phyloP scores from a whole-genome alignment of 768 basidiomycete genomes.

The Pleurotus salmoneostramineus region DNA sequence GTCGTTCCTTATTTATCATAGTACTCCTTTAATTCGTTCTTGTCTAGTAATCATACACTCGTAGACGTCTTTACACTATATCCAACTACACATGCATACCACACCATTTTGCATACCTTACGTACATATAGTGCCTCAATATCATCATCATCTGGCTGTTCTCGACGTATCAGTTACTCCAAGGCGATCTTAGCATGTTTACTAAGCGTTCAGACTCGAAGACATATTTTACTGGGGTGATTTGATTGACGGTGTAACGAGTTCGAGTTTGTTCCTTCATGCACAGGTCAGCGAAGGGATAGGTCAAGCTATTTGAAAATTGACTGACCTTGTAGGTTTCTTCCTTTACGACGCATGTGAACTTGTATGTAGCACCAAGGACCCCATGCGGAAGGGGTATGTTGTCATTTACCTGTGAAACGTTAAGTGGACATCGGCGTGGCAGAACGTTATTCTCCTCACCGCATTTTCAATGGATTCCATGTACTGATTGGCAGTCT shows the following conservation, averaged over 20 bases:
- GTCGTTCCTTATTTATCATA: background rate
- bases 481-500: background rate
- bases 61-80: no score
- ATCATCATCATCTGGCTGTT: background rate
- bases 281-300: background rate
- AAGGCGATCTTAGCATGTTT: background rate
- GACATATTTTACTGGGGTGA: background rate
- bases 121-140: background rate
- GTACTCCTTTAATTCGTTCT: background rate
- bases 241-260: background rate
- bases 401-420: no score
- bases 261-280: background rate
- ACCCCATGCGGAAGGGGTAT: no score
- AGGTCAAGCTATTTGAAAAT: background rate
- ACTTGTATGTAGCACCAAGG: no score
- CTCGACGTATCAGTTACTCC: background rate
- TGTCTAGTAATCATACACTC: background rate
- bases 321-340: no score
- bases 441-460: background rate
- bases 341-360: no score
- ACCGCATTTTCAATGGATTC: background rate
- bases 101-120: background rate
- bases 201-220: background rate
- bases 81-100: background rate
- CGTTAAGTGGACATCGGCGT: no score